Conservation (phyloP, 2,329 filamentous ascomycete genomes). For the Penicillium sp. region DNA sequence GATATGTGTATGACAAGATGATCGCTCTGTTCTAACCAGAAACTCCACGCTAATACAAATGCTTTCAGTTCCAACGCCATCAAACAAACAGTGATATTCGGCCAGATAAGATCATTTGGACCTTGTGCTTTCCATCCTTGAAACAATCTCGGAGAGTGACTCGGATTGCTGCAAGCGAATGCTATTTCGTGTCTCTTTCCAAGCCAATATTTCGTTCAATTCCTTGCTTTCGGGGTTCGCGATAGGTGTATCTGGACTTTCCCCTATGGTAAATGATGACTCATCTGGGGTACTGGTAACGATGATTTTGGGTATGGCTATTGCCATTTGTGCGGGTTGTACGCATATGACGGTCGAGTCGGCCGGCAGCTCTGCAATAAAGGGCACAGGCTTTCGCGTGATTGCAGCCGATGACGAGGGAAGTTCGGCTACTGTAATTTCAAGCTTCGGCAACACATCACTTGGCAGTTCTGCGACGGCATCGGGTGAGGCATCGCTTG, state of each 20-base stretch:
- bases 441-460: neutral
- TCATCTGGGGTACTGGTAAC: slow-evolving; percentile 10
- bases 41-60: neutral
- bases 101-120: neutral
- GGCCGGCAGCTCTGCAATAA: slow-evolving; percentile 13
- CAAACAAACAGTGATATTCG: neutral
- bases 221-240: slow-evolving; percentile 7
- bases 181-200: slow-evolving; percentile 16
- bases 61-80: neutral
- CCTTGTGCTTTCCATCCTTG: slow-evolving; percentile 11
- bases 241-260: neutral
- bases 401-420: slow-evolving; percentile 1
- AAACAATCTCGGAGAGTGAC: slow-evolving; percentile 15
- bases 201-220: slow-evolving; percentile 19
- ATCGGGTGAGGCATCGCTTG: neutral
- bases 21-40: neutral
- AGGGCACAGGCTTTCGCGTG: neutral
- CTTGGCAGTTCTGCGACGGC: neutral
- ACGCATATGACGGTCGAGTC: neutral
- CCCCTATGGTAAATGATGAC: neutral
- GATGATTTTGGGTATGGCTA: slow-evolving; percentile 11
- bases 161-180: slow-evolving; percentile 14
- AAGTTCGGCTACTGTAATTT: slow-evolving; percentile 1
- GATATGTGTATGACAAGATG: neutral
- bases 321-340: neutral